Base-by-base conservation (phyloP, 805 yeast genomes). In the Candida multigemmis region DNA sequence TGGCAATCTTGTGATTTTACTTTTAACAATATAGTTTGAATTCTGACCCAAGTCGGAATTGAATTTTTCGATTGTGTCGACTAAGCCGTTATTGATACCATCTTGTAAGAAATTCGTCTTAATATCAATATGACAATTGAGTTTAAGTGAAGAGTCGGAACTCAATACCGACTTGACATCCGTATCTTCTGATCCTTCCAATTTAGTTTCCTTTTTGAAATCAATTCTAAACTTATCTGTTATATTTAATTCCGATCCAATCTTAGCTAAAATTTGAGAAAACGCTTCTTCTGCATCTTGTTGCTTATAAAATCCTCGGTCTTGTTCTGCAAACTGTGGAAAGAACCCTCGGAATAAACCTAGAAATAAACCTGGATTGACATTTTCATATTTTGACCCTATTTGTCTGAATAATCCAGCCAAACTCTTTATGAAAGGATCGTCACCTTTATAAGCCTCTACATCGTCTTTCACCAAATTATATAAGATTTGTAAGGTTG, bases 201-300 rank as follows among this genome's bases (percentile, higher is more conserved):
- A 82, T 40, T 68, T 75, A 16, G 79, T 68, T 9, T 65, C 57
- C 4, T 77, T 68, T 40, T 70, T 76, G 45, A 82, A 80, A 21
- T 66, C 63, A 24, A 93, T 62, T 24, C 71, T 73, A 49, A 87
- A 80, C 35, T 65, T 64, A 32, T 68, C 68, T 27, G 73, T 72
- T 20, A 74, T 51, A 12, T 71, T 66, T 14, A 68, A 65, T 8
- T 63, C 67, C 13, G 53, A 44, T 19, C 67, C 51, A 33, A 84
- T 51, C 17, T 66, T 55, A 19, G 61, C 56, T 36, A 87, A 55
- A 26, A 91, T 67, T 50, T 81, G 89, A 6, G 96, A 78, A 56
- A 75, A 86, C 11, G 89, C 81, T 51, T 91, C 99, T 58, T 91
- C 99, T 1, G 98, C 98, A 60, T 91, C 99, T 57, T 91, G 99